phyloP scores from a whole-genome alignment of 768 basidiomycete species.

The Cubamyces lactineus region DNA sequence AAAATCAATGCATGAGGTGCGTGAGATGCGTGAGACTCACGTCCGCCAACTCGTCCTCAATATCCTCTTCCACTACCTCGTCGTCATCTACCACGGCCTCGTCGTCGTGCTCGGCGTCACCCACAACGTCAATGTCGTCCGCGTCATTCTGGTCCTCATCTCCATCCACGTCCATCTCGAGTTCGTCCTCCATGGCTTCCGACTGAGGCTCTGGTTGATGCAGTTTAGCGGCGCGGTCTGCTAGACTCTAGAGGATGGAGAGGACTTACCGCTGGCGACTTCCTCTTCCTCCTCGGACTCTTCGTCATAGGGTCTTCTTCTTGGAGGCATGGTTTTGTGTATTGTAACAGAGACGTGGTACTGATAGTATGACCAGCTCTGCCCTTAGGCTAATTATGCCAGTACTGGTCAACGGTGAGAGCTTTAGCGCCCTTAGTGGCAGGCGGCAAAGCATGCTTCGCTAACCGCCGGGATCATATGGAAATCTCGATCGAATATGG shows the following conservation, averaged over 20 bases:
- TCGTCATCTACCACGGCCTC: constrained; percentile 40
- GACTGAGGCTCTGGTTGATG: constrained; percentile 30
- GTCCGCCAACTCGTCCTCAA: constrained; percentile 33
- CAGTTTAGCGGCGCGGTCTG: no score
- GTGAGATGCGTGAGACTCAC: constrained; percentile 16
- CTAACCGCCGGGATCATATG: background rate
- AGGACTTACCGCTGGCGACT: constrained; percentile 25
- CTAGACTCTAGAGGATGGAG: no score
- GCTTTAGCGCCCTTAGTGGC: background rate
- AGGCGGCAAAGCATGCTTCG: background rate
- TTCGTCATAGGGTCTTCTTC: constrained; percentile 20
- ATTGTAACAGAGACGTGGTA: no score
- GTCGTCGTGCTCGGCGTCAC: constrained; percentile 34
- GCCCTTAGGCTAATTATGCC: no score
- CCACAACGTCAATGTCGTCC: constrained; percentile 31
- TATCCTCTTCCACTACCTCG: constrained; percentile 43
- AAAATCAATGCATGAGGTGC: background rate
- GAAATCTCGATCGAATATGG: background rate
- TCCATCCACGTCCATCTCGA: constrained; percentile 45
- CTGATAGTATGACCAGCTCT: background rate
- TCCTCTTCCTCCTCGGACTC: constrained; percentile 25
- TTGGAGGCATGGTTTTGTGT: constrained; percentile 17
- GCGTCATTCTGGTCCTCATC: constrained; percentile 34
- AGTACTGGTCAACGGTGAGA: no score
- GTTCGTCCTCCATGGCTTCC: constrained; percentile 42